Evolutionary conservation across 345 rosid genomes (phyloP).

Genomic region (Camelina neglecta): DNA sequence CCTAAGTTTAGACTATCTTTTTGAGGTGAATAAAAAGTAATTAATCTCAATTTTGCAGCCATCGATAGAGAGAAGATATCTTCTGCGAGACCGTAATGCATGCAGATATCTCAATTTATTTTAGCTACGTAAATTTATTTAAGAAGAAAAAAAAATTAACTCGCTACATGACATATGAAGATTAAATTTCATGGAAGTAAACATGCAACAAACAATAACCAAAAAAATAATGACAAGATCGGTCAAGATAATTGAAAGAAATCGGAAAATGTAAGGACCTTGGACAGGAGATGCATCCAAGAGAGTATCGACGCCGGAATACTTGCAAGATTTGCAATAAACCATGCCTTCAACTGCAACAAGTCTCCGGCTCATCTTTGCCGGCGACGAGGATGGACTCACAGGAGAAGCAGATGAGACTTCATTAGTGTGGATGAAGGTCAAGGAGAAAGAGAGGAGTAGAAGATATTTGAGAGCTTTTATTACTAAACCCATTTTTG

Average conservation of each 20-base stretch:
- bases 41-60: neutral
- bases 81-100: neutral
- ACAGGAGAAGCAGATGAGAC: conserved; percentile 30
- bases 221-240: neutral
- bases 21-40: no score
- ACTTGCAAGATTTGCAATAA: conserved; percentile 90
- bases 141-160: neutral
- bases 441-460: conserved; percentile 10
- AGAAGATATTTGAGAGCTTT: conserved; percentile 19
- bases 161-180: neutral
- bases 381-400: conserved; percentile 39
- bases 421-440: conserved; percentile 13
- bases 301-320: conserved; percentile 67
- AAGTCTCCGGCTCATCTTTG: conserved; percentile 52
- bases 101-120: neutral
- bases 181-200: conserved; percentile 7
- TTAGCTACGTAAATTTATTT: neutral
- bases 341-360: conserved; percentile 86
- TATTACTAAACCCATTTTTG: conserved; percentile 18
- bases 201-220: conserved; percentile 14
- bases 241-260: neutral
- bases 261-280: conserved; percentile 46
- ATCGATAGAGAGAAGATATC: neutral
- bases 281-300: conserved; percentile 67
- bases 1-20: no score